Percentiles rank a stretch among this genome's conserved stretches.
Evolutionary conservation across 192 early-diverging fungal species (phyloP).

Genomic region (Geranomyces variabilis): DNA sequence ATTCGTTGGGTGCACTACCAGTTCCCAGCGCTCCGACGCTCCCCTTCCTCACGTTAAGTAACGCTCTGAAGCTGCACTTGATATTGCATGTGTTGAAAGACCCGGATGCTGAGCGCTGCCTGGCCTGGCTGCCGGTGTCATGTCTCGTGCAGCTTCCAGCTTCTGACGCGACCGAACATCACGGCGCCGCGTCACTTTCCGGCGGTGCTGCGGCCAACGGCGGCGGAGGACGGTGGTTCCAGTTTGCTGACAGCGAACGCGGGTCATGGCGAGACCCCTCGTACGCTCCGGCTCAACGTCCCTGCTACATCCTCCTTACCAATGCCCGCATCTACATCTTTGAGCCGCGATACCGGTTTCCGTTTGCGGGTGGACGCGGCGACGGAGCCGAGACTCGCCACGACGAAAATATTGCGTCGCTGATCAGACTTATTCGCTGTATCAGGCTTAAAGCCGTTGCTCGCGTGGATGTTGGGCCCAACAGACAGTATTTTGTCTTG

Average conservation of each 20-base stretch:
- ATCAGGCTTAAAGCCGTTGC: conserved; percentile 38
- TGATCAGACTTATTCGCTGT: conserved; percentile 37
- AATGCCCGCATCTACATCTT: conserved; percentile 48
- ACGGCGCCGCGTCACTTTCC: too few species aligned
- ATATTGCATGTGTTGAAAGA: conserved; percentile 45
- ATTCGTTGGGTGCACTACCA: background rate
- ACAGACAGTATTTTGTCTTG: conserved; percentile 50
- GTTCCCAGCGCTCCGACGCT: conserved; percentile 49
- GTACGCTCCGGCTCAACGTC: conserved; percentile 33
- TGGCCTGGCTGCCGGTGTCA: conserved; percentile 48
- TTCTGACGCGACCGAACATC: background rate
- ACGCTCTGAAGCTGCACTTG: conserved; percentile 53
- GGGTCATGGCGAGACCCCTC: conserved; percentile 1
- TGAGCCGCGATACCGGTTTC: conserved; percentile 46
- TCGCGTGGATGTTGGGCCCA: conserved; percentile 56
- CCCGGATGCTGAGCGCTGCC: conserved; percentile 44
- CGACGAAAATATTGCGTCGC: conserved; percentile 40
- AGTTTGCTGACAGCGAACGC: background rate
- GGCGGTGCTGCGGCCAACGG: background rate
- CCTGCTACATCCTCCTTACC: conserved; percentile 51
- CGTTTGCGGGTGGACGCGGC: conserved; percentile 33
- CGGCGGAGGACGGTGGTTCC: conserved; percentile 19
- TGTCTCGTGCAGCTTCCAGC: conserved; percentile 37
- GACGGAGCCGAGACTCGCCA: conserved; percentile 34
- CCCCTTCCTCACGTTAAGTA: conserved; percentile 52